Evolutionary conservation across 2,329 filamentous ascomycete genomes (phyloP), one percentile per base, ranked within the genome.

Genomic region (Fusarium succisae): DNA sequence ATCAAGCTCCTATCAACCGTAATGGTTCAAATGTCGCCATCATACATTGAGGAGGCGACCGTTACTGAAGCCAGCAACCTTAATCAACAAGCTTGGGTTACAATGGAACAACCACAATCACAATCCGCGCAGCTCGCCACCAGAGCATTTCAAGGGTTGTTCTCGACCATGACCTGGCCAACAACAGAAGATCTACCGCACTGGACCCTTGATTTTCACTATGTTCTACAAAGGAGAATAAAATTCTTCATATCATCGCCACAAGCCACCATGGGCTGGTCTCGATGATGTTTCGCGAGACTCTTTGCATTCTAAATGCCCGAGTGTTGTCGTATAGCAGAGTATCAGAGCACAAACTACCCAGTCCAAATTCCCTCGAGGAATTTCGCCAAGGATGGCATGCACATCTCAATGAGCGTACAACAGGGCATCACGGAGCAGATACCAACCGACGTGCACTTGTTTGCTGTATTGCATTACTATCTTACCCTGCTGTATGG

Each of bases 31-130:
- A 57, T 64, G 51, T 51, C 53, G 71, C 73, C 71, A 69, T 64
- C 65, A 66, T 63, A 51, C 63, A 63, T 66, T 63, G 45, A 69
- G 63, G 74, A 64, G 75, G 76, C 76, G 69, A 75, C 68, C 60
- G 72, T 77, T 78, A 48, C 60, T 77, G 54, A 41, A 59, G 41
- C 61, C 37, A 59, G 30, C 35, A 48, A 45, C 50, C 58, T 58
- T 53, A 58, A 53, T 39, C 55, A 47, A 57, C 65, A 65, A 45
- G 43, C 63, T 64, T 58, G 57, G 51, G 64, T 70, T 61, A 48
- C 37, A 45, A 50, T 30, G 51, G 45, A 41, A 51, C 44, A 56
- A 69, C 50, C 57, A 64, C 65, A 68, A 73, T 65, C 28, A 20
- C 53, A 60, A 60, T 60, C 56, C 54, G 48, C 50, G 50, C 67